Conservation (phyloP, 2,329 filamentous ascomycete species). For the Fusarium aywerte region DNA sequence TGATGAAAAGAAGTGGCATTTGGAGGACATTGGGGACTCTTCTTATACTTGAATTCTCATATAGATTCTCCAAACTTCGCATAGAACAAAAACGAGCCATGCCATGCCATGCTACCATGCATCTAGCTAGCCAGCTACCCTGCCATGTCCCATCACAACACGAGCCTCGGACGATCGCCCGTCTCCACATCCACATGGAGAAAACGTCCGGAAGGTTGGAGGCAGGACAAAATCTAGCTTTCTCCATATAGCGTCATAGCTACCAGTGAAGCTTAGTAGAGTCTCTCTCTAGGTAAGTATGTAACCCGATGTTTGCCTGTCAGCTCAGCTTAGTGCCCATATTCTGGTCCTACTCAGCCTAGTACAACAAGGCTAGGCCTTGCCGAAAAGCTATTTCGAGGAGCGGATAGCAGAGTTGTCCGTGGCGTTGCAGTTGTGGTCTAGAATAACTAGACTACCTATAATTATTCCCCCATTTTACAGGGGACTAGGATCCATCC, state of each 20-base stretch:
- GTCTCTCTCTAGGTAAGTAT: neutral
- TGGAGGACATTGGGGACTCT: slow-evolving; percentile 24
- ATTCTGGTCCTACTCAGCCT: neutral
- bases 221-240: slow-evolving; percentile 21
- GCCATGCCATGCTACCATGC: slow-evolving; percentile 18
- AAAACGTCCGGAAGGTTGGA: slow-evolving; percentile 22
- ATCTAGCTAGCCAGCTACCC: slow-evolving; percentile 13
- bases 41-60: slow-evolving; percentile 37
- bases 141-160: slow-evolving; percentile 17
- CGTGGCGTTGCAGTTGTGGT: neutral
- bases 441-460: too few species aligned
- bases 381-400: slow-evolving; percentile 36
- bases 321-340: slow-evolving; percentile 2
- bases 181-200: slow-evolving; percentile 33
- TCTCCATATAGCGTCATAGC: slow-evolving; percentile 33
- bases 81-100: slow-evolving; percentile 26
- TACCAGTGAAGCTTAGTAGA: slow-evolving; percentile 7
- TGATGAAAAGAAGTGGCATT: slow-evolving; percentile 13
- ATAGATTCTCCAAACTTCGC: slow-evolving; percentile 19
- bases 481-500: slow-evolving; percentile 3
- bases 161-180: slow-evolving; percentile 34
- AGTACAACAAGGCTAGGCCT: slow-evolving; percentile 19
- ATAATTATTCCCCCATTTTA: slow-evolving; percentile 10
- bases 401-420: slow-evolving; percentile 16
- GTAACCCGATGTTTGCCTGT: neutral